Evolutionary conservation across 225 moss, liverwort and hornwort genomes (phyloP), one percentile per base, ranked within the genome.

Genomic region (Neckera pumila): DNA sequence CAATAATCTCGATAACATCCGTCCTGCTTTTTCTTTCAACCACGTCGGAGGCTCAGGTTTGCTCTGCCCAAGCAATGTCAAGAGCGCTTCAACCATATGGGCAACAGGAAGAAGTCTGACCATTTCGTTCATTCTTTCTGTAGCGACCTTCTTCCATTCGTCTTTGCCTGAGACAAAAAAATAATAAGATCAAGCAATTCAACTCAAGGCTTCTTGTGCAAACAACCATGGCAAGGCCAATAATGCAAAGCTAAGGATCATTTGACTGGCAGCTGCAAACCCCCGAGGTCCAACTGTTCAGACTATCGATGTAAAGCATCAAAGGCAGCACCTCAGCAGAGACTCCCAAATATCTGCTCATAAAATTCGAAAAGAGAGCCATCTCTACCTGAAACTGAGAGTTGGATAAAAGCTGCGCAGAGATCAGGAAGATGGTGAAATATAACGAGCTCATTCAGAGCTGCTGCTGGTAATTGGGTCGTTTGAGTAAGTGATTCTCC

Each of bases 381-480:
- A 89, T 64, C 42, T 79, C 9, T 92, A 94, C 94, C 94, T 87
- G 92, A 89, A 83, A 90, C 87, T 36, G 92, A 88, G 90, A 95
- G 93, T 87, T 97, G 95, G 84, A 97, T 64, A 88, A 93, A 94
- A 49, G 96, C 96, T 83, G 96, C 97, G 85, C 95, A 91, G 38
- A 96, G 91, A 93, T 97, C 97, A 89, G 92, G 92, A 80, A 97
- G 95, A 76, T 97, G 97, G 87, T 95, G 95, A 79, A 95, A 92
- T 15, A 95, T 78, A 66, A 96, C 92, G 78, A 96, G 95, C 81
- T 95, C 92, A 56, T 90, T 90, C 76, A 97, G 84, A 85, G 95
- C 92, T 82, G 91, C 92, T 71, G 90, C 93, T 87, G 92, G 91
- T 71, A 90, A 90, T 36, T 83, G 87, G 54, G 79, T 91, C 62